phyloP scores from a whole-genome alignment of 1,284 basidiomycete species.

The Boletus smithii region DNA sequence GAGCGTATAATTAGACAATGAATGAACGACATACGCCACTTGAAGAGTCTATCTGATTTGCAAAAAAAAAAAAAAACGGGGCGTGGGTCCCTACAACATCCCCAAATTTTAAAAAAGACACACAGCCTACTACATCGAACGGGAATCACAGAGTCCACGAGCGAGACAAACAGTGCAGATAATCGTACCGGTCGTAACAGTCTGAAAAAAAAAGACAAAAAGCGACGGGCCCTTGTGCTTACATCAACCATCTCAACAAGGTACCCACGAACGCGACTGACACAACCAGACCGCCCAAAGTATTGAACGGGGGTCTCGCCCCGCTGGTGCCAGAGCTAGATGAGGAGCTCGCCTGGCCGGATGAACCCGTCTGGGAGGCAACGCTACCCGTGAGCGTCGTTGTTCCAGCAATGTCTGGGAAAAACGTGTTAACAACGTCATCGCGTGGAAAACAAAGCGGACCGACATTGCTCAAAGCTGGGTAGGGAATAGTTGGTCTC shows the following conservation, averaged over 20 bases:
- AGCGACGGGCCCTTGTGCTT: neutral
- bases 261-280: constrained; percentile 17
- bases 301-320: neutral
- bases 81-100: neutral
- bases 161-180: too few relatives aligned
- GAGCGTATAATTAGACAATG: too few relatives aligned
- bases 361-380: constrained; percentile 1
- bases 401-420: constrained; percentile 25
- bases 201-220: neutral
- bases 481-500: constrained; percentile 41
- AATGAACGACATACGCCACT: too few relatives aligned
- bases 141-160: neutral
- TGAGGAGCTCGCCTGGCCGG: constrained; percentile 5
- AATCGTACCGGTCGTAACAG: neutral
- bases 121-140: too few relatives aligned
- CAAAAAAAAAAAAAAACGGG: too few relatives aligned
- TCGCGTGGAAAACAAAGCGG: neutral
- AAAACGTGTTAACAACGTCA: neutral
- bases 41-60: too few relatives aligned
- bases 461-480: constrained; percentile 46
- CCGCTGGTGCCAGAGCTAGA: neutral
- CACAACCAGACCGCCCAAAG: constrained; percentile 12
- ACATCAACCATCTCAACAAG: constrained; percentile 18
- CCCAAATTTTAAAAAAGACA: too few relatives aligned
- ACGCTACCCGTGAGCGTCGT: constrained; percentile 14